Conservation (phyloP, 495 filamentous ascomycete species). For the Aspergillus carlsbadensis region DNA sequence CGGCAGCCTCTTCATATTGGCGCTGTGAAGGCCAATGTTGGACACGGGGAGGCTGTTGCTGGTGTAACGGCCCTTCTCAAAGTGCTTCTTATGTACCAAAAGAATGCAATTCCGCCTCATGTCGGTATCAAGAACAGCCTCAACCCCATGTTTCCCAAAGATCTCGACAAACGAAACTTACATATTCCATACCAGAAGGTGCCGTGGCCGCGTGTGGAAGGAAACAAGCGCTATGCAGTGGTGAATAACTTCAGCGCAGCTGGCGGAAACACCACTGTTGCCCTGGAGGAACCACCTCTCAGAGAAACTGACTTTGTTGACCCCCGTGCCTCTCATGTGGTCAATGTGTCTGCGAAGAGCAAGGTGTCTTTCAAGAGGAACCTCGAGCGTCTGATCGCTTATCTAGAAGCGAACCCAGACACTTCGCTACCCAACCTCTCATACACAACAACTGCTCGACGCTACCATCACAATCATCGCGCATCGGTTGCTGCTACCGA, state of each 20-base stretch:
- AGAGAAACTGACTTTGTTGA: slow-evolving; percentile 4
- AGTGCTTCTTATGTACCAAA: slow-evolving; percentile 31
- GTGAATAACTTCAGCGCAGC: slow-evolving; percentile 41
- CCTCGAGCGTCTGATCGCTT: slow-evolving; percentile 27
- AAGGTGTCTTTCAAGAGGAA: slow-evolving; percentile 30
- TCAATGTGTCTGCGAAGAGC: slow-evolving; percentile 29
- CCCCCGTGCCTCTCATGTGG: slow-evolving; percentile 20
- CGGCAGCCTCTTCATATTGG: slow-evolving; percentile 25
- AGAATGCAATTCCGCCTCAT: slow-evolving; percentile 36
- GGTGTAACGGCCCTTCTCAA: slow-evolving; percentile 36
- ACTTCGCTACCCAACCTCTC: background rate
- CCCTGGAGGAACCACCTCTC: slow-evolving; percentile 26
- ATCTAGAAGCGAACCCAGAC: slow-evolving; percentile 39
- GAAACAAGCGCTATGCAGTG: slow-evolving; percentile 17
- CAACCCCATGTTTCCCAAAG: slow-evolving; percentile 28
- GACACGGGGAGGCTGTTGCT: slow-evolving; percentile 39
- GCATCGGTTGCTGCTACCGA: background rate
- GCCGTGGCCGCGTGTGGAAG: slow-evolving; percentile 22
- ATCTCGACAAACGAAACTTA: slow-evolving; percentile 29
- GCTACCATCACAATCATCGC: slow-evolving; percentile 1
- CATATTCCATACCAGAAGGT: slow-evolving; percentile 31
- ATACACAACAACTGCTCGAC: slow-evolving; percentile 8
- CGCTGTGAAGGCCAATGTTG: slow-evolving; percentile 40
- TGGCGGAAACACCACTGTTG: slow-evolving; percentile 35
- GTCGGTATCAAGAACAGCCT: slow-evolving; percentile 44